phyloP scores from a whole-genome alignment of 2,329 filamentous ascomycete genomes.

The Helotiales sp. region DNA sequence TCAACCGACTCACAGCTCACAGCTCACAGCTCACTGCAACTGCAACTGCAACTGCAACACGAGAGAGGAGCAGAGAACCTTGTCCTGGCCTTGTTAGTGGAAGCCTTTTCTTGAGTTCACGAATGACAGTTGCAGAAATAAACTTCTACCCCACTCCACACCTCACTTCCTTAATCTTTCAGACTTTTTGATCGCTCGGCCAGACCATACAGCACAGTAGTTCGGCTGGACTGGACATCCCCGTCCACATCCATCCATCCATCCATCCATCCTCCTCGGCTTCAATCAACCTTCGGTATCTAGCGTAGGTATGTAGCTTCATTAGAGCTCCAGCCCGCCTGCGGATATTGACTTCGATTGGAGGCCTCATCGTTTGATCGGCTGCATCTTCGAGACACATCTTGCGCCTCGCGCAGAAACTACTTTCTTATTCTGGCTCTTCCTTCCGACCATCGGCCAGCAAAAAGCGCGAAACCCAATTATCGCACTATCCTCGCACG shows the following conservation, averaged over 20 bases:
- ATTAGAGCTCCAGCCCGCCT: not conserved
- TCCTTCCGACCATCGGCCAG: not conserved
- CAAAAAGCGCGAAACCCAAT: too few species aligned
- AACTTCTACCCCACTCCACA: not conserved
- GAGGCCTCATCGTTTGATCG: not conserved
- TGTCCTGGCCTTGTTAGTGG: not conserved
- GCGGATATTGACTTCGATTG: not conserved
- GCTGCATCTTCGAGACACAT: not conserved
- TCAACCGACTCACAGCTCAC: too few species aligned
- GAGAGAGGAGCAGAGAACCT: not conserved
- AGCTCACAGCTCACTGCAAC: too few species aligned
- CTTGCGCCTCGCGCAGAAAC: not conserved
- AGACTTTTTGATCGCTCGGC: not conserved
- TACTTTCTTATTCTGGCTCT: not conserved
- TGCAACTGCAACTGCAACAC: constrained; percentile 1
- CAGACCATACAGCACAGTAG: too few species aligned
- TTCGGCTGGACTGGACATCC: not conserved
- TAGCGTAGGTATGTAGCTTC: not conserved
- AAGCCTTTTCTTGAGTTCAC: not conserved
- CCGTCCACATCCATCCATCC: not conserved
- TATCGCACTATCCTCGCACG: not conserved
- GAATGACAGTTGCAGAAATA: not conserved
- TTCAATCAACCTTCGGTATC: not conserved
- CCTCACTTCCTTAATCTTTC: not conserved
- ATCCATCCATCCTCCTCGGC: not conserved